These are phyloP conservation scores for Suillus subalutaceus DNA, from an alignment of 768 basidiomycete genomes.

Conservation along the genomic window DNA sequence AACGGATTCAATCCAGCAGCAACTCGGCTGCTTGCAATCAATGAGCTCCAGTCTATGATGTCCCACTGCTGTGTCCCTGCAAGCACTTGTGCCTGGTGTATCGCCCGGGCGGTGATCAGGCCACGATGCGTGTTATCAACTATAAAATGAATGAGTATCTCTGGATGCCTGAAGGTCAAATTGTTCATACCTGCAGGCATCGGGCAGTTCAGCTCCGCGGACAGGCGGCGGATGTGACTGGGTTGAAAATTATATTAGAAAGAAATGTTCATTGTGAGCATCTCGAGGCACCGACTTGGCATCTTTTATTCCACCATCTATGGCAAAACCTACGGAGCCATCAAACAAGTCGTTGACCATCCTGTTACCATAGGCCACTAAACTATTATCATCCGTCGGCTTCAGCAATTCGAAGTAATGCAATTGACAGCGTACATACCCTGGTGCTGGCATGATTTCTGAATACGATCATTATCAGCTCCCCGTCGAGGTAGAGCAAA, in stretches of 20 bases:
- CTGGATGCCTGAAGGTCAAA: background rate
- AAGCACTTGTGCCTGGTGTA: constrained; percentile 53
- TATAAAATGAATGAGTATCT: background rate
- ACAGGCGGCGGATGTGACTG: constrained; percentile 72
- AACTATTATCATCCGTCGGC: constrained; percentile 32
- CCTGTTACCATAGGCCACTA: constrained; percentile 61
- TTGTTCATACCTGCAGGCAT: constrained; percentile 52
- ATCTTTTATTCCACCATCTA: constrained; percentile 88
- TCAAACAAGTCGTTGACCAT: constrained; percentile 79
- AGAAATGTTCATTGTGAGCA: background rate
- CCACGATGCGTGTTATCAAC: constrained; percentile 77
- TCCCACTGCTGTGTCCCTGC: constrained; percentile 56
- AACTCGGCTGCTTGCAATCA: constrained; percentile 77
- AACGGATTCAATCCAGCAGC: constrained; percentile 66
- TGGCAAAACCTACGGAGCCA: constrained; percentile 71
- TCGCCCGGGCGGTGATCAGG: constrained; percentile 75
- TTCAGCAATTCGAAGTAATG: constrained; percentile 9
- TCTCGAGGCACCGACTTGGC: constrained; percentile 49
- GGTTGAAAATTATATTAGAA: constrained; percentile 15
- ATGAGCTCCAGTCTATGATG: constrained; percentile 78
- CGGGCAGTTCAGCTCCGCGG: constrained; percentile 63
- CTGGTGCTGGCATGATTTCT: constrained; percentile 71
- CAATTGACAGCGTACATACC: constrained; percentile 35
- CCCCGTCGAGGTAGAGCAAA: background rate
- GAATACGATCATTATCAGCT: constrained; percentile 19